Conservation (phyloP, 139 green algal genomes). For the Limnomonas spitsbergensis region DNA sequence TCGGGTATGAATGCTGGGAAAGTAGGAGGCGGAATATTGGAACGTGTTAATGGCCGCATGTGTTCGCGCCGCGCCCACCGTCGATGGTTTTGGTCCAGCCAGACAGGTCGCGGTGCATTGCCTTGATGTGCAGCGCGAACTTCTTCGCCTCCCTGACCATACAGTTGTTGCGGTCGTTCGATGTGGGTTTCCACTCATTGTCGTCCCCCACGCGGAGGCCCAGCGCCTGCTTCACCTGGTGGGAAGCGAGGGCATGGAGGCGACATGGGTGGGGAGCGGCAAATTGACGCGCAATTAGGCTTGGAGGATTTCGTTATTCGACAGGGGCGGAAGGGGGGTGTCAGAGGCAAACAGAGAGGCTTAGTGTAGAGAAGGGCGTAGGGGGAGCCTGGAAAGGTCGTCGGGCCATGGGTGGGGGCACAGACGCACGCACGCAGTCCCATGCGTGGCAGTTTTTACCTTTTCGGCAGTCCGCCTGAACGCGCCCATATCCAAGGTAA, state of each 20-base stretch:
- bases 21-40: too few species aligned
- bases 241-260: neutral
- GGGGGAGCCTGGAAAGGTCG: too few species aligned
- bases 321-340: too few species aligned
- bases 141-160: constrained; percentile 31
- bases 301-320: too few species aligned
- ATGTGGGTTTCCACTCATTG: constrained; percentile 32
- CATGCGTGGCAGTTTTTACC: neutral
- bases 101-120: constrained; percentile 27
- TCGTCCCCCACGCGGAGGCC: constrained; percentile 3
- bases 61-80: constrained; percentile 5
- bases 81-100: constrained; percentile 13
- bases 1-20: too few species aligned
- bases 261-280: too few species aligned
- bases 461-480: neutral
- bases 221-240: constrained; percentile 15
- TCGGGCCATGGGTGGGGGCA: too few species aligned
- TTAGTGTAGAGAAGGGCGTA: too few species aligned
- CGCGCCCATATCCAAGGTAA: too few species aligned
- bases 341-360: too few species aligned
- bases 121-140: constrained; percentile 32
- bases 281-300: too few species aligned
- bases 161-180: constrained; percentile 31
- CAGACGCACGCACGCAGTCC: neutral
- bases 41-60: neutral